A percentile compares a stretch with the other conserved stretches of the same genome.
Conservation (phyloP, 768 basidiomycete species). For the Termitomyces sp. region DNA sequence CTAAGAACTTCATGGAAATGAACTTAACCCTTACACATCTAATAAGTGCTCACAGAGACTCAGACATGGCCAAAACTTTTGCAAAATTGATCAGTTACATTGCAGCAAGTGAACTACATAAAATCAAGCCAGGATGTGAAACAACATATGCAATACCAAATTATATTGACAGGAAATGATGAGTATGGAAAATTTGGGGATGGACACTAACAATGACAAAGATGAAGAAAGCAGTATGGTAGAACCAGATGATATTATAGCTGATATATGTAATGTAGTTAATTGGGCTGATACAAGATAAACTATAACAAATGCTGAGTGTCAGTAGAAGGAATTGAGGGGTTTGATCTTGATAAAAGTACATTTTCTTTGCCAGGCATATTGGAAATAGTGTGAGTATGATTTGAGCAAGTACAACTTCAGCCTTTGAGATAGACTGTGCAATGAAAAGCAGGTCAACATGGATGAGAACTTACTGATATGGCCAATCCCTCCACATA, state of each 20-base stretch:
- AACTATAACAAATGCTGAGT: no score
- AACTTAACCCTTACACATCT: slow-evolving; percentile 20
- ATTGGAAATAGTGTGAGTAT: not conserved
- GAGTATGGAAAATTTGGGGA: not conserved
- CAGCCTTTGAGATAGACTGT: not conserved
- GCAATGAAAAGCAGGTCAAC: not conserved
- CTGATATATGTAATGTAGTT: no score
- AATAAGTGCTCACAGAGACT: slow-evolving; percentile 20
- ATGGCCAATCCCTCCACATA: not conserved
- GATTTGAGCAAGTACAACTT: not conserved
- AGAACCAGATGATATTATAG: not conserved
- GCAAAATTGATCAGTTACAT: slow-evolving; percentile 11
- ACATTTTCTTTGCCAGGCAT: not conserved
- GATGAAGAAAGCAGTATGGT: not conserved
- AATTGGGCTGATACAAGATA: no score
- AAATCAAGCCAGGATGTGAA: not conserved
- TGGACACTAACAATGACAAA: not conserved
- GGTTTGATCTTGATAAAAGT: no score
- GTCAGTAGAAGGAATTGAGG: no score
- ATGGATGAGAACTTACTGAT: not conserved
- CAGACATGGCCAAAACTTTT: slow-evolving; percentile 22
- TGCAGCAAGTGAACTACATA: not conserved
- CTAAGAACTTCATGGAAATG: slow-evolving; percentile 16
- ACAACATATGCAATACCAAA: not conserved
- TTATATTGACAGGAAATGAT: not conserved